Evolutionary conservation across 768 basidiomycete species (phyloP), one percentile per base, ranked within the genome.

Genomic region (Clitopilus hobsonii): DNA sequence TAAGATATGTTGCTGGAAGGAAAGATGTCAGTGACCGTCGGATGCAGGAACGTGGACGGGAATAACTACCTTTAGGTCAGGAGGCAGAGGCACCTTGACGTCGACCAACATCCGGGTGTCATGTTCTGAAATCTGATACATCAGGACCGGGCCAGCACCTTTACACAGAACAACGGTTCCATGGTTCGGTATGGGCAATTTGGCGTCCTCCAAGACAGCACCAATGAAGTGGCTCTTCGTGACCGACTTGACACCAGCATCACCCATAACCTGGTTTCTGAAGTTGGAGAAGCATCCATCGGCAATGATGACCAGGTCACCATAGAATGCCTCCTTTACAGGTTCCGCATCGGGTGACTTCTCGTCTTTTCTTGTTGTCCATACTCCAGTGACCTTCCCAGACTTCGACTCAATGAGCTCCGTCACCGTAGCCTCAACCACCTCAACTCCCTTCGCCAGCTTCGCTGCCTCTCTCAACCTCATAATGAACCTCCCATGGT

Each of bases 271-370:
- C 1, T 74, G 57, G 10, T 70, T 76, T 50, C 96, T 80, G 76
- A 99, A 95, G 65, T 95, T 97, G 3, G 92, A 95, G 71, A 91
- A 91, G 69, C 93, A 97, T 0, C 96, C 96, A 66, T 99, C 96
- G 3, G 95, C 94, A 56, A 98, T 73, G 65, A 98, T 73, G 45
- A 93, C 90, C 51, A 99, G 69, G 59, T 88, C 84, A 0, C 91
- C 94, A 55, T 75, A 78, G 63, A 86, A 85, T 0, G 77, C 64
- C 56, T 84, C 77, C 61, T 82, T 80, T 57, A 75, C 75, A 22
- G 57, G 59, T 13, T 69, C 67, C 38, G 6, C 18, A 18, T 18
- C 56, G 16, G 57, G 63, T 49, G 70, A 65, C 51, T 67, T 65
- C 26, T 52, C 57, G 23, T 38, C 56, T 58, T 77, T 74, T 55